Evolutionary conservation across 495 filamentous ascomycete species (phyloP), one percentile per base, ranked within the genome.

Genomic region (Aspergillus haitiensis): DNA sequence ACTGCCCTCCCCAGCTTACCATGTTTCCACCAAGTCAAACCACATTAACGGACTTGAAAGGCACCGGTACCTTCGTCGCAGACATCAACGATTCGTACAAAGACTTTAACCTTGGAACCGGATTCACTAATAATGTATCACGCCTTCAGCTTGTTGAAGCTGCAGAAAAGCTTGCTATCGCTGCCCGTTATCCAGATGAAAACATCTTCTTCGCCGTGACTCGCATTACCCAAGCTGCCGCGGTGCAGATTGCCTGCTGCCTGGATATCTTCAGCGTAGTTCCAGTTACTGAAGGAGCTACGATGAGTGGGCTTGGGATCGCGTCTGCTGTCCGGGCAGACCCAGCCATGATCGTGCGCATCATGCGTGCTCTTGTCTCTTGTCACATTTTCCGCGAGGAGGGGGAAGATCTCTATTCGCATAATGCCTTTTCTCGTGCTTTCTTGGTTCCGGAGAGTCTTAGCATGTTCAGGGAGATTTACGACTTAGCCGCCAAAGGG

Each of bases 381-480:
- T 7, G 39, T 8, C 46, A 52, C 7, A 52, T 52, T 8, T 56
- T 61, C 15, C 44, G 18, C 7, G 59, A 61, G 35, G 36, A 31
- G 2, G 59, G 34, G 7, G 53, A 52, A 12, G 52, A 61, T 35
- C 11, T 40, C 11, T 61, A 61, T 15, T 45, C 59, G 42, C 59
- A 56, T 37, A 56, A 52, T 10, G 51, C 59, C 7, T 36, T 56
- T 27, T 61, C 59, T 12, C 51, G 55, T 15, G 40, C 52, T 16
- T 56, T 40, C n/a, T 15, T 61, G 21, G 53, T 12, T 10, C 59
- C 52, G 3, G 49, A 62, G 13, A 48, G 55, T 3, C 36, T 57
- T 27, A 62, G 53, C 31, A 54, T 62, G 46, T 62, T 54, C 46
- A 48, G 58, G 44, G 35, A 62, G n/a, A 46, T 62, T 6, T 58